Base-by-base conservation (phyloP, 164 flowering plant genomes). In the Nymphaea thermarum region DNA sequence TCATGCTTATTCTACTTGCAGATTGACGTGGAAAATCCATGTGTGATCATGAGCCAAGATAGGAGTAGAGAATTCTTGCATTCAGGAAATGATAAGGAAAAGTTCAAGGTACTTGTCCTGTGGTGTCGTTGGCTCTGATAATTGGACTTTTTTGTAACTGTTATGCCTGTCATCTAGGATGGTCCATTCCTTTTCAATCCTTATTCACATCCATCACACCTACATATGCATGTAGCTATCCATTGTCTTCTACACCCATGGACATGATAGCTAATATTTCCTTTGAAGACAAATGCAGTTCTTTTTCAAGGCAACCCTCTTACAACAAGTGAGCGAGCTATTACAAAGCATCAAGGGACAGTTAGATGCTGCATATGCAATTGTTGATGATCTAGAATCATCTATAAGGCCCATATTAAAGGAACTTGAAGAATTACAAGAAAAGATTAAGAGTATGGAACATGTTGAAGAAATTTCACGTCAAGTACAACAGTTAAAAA, bases 21-120 rank as follows among this genome's bases (percentile, higher is more conserved):
- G 99, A 92, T 95, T 82, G 98, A 95, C 83, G 99, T 95, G 69
- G 98, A 95, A 77, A 95, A 95, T 83, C 99, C 99, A 44, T 95
- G 99, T 80, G 97, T 92, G 11, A 79, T 95, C 60, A 92, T 92
- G 99, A 90, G 89, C 73, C 99, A 95, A 77, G 99, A 95, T 80
- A 92, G 87, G 78, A 95, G 99, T 79, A 81, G 99, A 73, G 98
- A 95, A 70, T 95, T 95, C 80, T 76, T 95, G 76, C 97, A 92
- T 83, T 95, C 99, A 55, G 99, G 98, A 61, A 95, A 80, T 82
- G 88, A 80, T 71, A 95, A 84, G 72, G 99, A 95, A 59, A 95
- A 92, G 81, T 92, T 95, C 73, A 89, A 89, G 93, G 99, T 92
- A 68, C 70, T 45, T 55, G 53, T 45, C 53, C 10, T 45, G 7